Conservation (phyloP, 306 rosid species). For the Notholithocarpus densiflorus region DNA sequence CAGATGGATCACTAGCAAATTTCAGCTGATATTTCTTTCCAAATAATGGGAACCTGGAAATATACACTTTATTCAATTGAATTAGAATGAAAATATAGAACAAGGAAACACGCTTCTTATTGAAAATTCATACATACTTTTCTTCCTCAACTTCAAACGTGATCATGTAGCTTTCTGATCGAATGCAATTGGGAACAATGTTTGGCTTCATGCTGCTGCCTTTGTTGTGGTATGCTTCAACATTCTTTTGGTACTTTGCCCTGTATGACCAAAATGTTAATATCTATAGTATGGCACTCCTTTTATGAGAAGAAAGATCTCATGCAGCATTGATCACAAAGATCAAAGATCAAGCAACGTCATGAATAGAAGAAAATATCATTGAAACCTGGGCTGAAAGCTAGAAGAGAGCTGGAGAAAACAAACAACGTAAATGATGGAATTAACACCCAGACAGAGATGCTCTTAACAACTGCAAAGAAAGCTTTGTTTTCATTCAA, state of each 20-base stretch:
- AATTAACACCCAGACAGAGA: neutral
- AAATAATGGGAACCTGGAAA: constrained; percentile 86
- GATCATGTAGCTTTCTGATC: constrained; percentile 93
- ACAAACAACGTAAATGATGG: constrained; percentile 2
- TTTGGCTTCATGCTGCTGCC: constrained; percentile 87
- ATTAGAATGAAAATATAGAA: constrained; percentile 6
- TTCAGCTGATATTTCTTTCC: constrained; percentile 95
- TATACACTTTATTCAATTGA: constrained; percentile 16
- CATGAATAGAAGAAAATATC: neutral
- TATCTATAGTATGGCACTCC: neutral
- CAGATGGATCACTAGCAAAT: constrained; percentile 66
- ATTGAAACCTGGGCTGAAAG: constrained; percentile 7
- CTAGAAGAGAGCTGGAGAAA: constrained; percentile 10
- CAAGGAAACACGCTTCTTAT: constrained; percentile 12
- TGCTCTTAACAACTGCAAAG: neutral
- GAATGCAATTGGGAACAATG: constrained; percentile 96
- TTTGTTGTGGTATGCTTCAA: constrained; percentile 93
- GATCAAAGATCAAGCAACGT: neutral
- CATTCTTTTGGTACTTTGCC: constrained; percentile 99
- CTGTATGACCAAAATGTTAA: constrained; percentile 36
- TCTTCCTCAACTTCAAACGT: constrained; percentile 98
- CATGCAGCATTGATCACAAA: constrained; percentile 9
- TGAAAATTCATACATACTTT: constrained; percentile 50
- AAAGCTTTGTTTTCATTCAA: neutral
- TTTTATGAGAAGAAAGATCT: constrained; percentile 2